phyloP scores from a whole-genome alignment of 2,329 filamentous ascomycete species.

The Neofusicoccum laricinum region DNA sequence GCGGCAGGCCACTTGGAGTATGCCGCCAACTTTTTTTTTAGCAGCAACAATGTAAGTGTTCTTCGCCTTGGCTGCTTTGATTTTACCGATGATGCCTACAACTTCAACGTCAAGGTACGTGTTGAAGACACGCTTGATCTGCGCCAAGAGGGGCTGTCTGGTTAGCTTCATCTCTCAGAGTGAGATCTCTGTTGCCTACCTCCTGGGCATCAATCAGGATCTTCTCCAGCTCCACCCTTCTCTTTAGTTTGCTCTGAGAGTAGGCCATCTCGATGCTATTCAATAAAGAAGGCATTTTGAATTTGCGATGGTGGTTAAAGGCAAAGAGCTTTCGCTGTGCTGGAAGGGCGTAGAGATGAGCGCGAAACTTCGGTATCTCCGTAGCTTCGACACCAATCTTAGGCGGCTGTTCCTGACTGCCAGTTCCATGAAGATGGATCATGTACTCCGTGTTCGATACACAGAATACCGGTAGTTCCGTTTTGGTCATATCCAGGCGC shows the following conservation, averaged over 20 bases:
- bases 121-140: too few species aligned
- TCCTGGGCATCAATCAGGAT: neutral
- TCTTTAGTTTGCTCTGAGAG: conserved; percentile 19
- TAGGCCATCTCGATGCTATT: conserved; percentile 23
- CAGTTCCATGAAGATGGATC: conserved; percentile 18
- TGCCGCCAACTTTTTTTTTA: too few species aligned
- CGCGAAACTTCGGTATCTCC: conserved; percentile 20
- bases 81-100: too few species aligned
- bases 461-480: conserved; percentile 20
- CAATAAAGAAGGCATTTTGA: conserved; percentile 16
- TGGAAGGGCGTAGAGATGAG: conserved; percentile 19
- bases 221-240: conserved; percentile 19
- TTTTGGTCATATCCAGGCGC: conserved; percentile 18
- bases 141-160: too few species aligned
- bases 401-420: neutral
- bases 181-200: neutral
- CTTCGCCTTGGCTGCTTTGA: too few species aligned
- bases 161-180: too few species aligned
- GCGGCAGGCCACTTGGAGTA: too few species aligned
- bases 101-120: too few species aligned
- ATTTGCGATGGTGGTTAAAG: conserved; percentile 15
- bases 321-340: conserved; percentile 18
- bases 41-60: too few species aligned
- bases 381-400: conserved; percentile 20
- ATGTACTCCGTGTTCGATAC: conserved; percentile 24